These are phyloP conservation scores for Entelexis paramagnoliae DNA, from an alignment of 1,139 yeast genomes.

Conservation along the genomic window DNA sequence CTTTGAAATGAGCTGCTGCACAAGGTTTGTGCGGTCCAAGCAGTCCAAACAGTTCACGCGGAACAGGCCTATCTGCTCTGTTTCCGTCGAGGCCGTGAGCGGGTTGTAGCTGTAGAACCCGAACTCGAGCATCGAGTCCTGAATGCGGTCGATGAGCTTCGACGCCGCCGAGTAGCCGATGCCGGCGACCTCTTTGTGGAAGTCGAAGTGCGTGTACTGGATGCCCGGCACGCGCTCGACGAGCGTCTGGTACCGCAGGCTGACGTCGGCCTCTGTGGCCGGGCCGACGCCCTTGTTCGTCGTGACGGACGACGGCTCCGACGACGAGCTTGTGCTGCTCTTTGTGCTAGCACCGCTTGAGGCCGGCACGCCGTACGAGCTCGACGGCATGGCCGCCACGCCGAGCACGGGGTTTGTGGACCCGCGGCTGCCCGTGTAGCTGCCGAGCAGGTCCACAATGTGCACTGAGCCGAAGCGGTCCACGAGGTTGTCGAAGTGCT, in stretches of 20 bases:
- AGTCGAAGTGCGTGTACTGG: slow-evolving; percentile 71
- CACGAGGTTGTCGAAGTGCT: slow-evolving; percentile 61
- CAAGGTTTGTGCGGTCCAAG: slow-evolving; percentile 83
- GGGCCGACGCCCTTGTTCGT: slow-evolving; percentile 28
- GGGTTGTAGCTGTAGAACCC: slow-evolving; percentile 68
- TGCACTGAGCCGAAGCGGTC: slow-evolving; percentile 79
- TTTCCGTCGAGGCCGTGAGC: slow-evolving; percentile 39
- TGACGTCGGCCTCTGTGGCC: slow-evolving; percentile 51
- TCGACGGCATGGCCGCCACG: neutral
- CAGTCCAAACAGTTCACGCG: slow-evolving; percentile 93
- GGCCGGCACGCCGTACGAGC: neutral
- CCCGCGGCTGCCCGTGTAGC: slow-evolving; percentile 42
- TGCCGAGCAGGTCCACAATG: slow-evolving; percentile 67
- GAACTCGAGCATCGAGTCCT: slow-evolving; percentile 58
- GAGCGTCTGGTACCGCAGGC: slow-evolving; percentile 48
- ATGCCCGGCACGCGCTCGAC: slow-evolving; percentile 36
- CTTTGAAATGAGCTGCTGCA: slow-evolving; percentile 74
- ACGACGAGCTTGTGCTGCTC: slow-evolving; percentile 9
- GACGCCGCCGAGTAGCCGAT: slow-evolving; percentile 72
- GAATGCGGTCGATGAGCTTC: slow-evolving; percentile 53
- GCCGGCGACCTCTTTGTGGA: slow-evolving; percentile 83
- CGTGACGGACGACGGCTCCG: too few species aligned
- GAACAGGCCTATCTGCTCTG: slow-evolving; percentile 81
- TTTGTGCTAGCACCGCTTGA: neutral
- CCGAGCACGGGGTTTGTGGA: neutral